phyloP scores from a whole-genome alignment of 2,329 filamentous ascomycete genomes.

The Exophiala dermatitidis region DNA sequence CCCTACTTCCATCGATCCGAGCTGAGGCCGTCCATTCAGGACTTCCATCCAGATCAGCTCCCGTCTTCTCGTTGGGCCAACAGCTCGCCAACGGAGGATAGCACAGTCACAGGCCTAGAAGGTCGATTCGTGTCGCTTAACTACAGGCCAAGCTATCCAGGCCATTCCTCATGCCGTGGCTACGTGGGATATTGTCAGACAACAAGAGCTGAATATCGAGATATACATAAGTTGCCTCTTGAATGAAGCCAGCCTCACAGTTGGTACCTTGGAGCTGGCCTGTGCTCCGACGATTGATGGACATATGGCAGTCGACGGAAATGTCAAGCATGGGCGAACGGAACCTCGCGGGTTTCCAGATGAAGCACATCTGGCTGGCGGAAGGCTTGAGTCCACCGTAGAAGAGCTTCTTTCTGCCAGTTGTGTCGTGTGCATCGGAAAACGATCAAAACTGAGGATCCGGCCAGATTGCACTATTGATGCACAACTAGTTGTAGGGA shows the following conservation, averaged over 20 bases:
- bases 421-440: not conserved
- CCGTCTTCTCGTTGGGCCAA: no score
- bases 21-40: slow-evolving; percentile 4
- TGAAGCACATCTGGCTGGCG: slow-evolving; percentile 5
- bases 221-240: no score
- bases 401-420: not conserved
- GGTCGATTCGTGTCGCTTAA: no score
- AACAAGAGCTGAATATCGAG: no score
- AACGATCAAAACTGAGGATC: not conserved
- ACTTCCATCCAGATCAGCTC: no score
- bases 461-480: no score
- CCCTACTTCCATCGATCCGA: slow-evolving; percentile 13
- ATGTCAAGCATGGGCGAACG: slow-evolving; percentile 9
- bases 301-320: not conserved
- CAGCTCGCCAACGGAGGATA: no score
- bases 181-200: no score
- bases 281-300: not conserved
- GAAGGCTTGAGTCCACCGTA: not conserved
- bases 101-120: no score
- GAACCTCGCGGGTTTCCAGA: slow-evolving; percentile 12
- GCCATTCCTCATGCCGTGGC: no score
- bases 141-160: no score
- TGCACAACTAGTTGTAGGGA: not conserved
- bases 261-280: not conserved
- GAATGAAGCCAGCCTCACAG: not conserved